Conservation (phyloP, 1,139 yeast species). For the Debaryomyces udenii region DNA sequence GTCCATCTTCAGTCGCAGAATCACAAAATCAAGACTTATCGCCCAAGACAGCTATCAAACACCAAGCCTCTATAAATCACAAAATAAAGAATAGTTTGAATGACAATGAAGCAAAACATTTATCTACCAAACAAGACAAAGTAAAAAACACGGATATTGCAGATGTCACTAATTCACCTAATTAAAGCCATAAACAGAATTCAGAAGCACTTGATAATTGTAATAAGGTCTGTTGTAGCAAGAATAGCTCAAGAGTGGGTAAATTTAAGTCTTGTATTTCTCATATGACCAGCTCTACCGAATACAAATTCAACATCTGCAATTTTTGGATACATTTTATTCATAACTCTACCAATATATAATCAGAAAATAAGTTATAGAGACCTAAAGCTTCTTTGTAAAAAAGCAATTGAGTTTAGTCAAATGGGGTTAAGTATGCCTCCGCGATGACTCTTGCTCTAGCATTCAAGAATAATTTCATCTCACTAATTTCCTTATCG, state of each 20-base stretch:
- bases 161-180: background rate
- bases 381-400: background rate
- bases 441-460: slow-evolving; percentile 98
- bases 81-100: too few relatives aligned
- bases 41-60: background rate
- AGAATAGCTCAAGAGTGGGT: too few relatives aligned
- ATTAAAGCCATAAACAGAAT: too few relatives aligned
- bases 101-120: too few relatives aligned
- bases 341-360: slow-evolving; percentile 1
- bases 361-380: slow-evolving; percentile 2
- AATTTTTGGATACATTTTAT: slow-evolving; percentile 1
- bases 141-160: background rate
- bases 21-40: background rate
- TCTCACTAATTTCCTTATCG: slow-evolving; percentile 97
- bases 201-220: too few relatives aligned
- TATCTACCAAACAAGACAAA: too few relatives aligned
- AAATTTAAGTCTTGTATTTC: too few relatives aligned
- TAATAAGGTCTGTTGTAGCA: too few relatives aligned
- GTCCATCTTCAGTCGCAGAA: background rate
- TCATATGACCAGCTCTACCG: too few relatives aligned
- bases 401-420: slow-evolving; percentile 29
- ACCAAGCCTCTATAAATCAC: background rate
- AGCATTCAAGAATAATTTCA: slow-evolving; percentile 95
- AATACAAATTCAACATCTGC: background rate
- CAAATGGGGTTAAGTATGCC: slow-evolving; percentile 80